A percentile compares a stretch with the other conserved stretches of the same genome.
phyloP scores from a whole-genome alignment of 495 filamentous ascomycete genomes.

The Filosporella fistucella region DNA sequence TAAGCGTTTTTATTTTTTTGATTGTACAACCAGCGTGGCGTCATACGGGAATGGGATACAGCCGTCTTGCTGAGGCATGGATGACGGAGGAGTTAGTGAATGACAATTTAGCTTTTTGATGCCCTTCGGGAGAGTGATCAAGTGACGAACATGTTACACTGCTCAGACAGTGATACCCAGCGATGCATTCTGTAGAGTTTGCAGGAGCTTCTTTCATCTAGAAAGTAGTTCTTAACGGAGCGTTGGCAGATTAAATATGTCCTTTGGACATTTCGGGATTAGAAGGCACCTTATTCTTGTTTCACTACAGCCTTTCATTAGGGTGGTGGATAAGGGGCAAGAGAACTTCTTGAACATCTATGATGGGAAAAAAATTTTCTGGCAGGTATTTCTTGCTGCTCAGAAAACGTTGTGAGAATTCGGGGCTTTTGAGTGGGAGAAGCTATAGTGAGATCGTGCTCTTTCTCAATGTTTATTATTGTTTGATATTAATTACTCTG shows the following conservation, averaged over 20 bases:
- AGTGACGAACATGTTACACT: slow-evolving; percentile 13
- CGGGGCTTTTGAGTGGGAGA: too few relatives aligned
- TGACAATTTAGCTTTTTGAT: too few relatives aligned
- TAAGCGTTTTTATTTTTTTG: slow-evolving; percentile 14
- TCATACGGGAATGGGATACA: slow-evolving; percentile 3
- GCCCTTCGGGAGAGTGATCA: too few relatives aligned
- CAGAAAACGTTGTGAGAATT: too few relatives aligned
- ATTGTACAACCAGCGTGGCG: slow-evolving; percentile 25
- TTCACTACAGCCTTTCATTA: slow-evolving; percentile 26
- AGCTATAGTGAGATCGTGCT: too few relatives aligned
- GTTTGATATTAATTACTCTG: too few relatives aligned
- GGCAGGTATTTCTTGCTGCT: too few relatives aligned
- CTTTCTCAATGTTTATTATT: too few relatives aligned
- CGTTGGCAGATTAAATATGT: slow-evolving; percentile 49
- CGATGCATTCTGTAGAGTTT: slow-evolving; percentile 65
- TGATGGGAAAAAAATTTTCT: too few relatives aligned
- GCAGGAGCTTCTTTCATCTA: slow-evolving; percentile 52
- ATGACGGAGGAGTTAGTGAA: too few relatives aligned
- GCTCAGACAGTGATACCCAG: slow-evolving; percentile 39
- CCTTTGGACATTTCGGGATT: slow-evolving; percentile 22
- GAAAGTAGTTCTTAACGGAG: slow-evolving; percentile 62
- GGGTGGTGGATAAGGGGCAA: slow-evolving; percentile 28
- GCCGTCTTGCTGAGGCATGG: too few relatives aligned
- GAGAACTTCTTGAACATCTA: slow-evolving; percentile 29
- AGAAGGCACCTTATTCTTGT: slow-evolving; percentile 25